Evolutionary conservation across 1,284 basidiomycete species (phyloP).

Genomic region (Ustilago loliicola): DNA sequence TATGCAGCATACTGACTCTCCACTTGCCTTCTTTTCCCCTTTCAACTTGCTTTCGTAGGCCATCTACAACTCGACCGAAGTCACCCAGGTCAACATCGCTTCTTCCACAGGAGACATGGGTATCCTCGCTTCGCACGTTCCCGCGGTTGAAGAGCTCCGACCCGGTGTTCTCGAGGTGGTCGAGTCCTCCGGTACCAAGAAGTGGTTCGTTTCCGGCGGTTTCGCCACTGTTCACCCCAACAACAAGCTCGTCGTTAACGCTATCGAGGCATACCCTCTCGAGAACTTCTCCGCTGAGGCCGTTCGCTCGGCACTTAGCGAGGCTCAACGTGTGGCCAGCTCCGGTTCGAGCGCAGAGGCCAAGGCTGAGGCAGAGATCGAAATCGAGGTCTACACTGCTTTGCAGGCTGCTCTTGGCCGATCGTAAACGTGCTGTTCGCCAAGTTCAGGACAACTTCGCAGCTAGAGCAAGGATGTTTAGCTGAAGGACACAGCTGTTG

Average conservation of each 20-base stretch:
- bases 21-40: background rate
- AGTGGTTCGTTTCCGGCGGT: constrained; percentile 83
- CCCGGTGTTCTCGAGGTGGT: constrained; percentile 70
- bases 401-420: constrained; percentile 83
- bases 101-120: constrained; percentile 68
- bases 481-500: too few species aligned
- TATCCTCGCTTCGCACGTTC: constrained; percentile 70
- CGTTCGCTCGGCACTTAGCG: constrained; percentile 87
- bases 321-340: constrained; percentile 84
- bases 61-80: constrained; percentile 62
- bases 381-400: constrained; percentile 95
- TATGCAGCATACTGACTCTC: constrained; percentile 12
- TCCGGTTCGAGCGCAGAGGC: constrained; percentile 91
- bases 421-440: constrained; percentile 31
- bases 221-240: constrained; percentile 98
- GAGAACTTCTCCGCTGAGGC: constrained; percentile 91
- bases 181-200: constrained; percentile 65
- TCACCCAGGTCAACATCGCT: constrained; percentile 67
- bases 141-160: constrained; percentile 68
- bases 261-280: constrained; percentile 93
- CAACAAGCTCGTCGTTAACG: constrained; percentile 96
- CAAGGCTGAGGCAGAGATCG: constrained; percentile 93
- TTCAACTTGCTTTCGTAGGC: constrained; percentile 33
- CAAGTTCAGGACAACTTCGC: background rate
- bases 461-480: too few species aligned